Conservation (phyloP, 345 rosid species). For the Pelargonium nanum region DNA sequence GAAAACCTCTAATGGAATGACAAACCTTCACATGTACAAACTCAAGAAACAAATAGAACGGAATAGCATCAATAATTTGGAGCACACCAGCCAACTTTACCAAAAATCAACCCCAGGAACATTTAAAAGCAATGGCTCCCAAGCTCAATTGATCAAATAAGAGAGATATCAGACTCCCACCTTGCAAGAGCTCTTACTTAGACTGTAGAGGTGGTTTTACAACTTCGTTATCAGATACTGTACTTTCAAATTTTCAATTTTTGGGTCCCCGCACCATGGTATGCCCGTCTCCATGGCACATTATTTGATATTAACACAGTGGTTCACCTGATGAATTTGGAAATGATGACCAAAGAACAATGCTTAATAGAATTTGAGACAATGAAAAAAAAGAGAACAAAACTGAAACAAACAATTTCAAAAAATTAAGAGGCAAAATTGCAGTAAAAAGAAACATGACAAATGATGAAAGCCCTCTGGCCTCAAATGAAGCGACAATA, state of each 20-base stretch:
- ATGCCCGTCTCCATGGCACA: background rate
- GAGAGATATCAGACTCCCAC: background rate
- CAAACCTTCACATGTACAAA: background rate
- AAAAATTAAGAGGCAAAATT: background rate
- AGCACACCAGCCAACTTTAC: background rate
- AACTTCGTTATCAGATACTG: background rate
- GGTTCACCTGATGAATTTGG: background rate
- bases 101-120: background rate
- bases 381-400: background rate
- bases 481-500: too few relatives aligned
- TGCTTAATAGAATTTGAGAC: background rate
- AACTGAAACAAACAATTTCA: background rate
- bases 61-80: background rate
- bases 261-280: background rate
- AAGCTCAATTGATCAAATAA: background rate
- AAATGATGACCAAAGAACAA: background rate
- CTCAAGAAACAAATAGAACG: background rate
- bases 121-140: background rate
- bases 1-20: conserved; percentile 5
- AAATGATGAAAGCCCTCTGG: too few relatives aligned
- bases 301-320: background rate
- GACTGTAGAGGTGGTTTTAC: background rate
- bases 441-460: background rate
- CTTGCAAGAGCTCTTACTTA: background rate
- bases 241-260: background rate